Percentiles rank a stretch among this genome's conserved stretches.
phyloP scores from a whole-genome alignment of 2,329 filamentous ascomycete genomes.

The Paecilomyces sp. region DNA sequence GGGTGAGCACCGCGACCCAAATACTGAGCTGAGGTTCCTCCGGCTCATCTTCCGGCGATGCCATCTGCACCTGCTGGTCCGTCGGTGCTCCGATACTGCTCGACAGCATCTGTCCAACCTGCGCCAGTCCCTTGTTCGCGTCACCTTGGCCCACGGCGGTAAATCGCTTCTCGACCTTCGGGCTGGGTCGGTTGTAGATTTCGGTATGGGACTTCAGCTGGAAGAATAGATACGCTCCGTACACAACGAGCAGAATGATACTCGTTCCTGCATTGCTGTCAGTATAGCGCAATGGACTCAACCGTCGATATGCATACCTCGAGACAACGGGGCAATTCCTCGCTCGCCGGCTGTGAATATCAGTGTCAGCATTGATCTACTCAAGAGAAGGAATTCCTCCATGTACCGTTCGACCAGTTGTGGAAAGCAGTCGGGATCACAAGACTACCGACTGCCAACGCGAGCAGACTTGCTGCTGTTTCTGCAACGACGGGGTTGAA shows the following conservation, averaged over 20 bases:
- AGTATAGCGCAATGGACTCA: neutral
- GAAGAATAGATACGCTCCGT: conserved; percentile 78
- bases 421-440: conserved; percentile 89
- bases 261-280: conserved; percentile 40
- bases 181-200: conserved; percentile 72
- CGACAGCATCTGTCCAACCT: conserved; percentile 44
- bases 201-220: conserved; percentile 78
- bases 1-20: conserved; percentile 62
- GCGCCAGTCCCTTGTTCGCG: conserved; percentile 42
- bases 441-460: conserved; percentile 69
- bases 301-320: conserved; percentile 16
- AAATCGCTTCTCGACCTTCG: conserved; percentile 61
- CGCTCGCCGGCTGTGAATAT: conserved; percentile 14
- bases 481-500: conserved; percentile 93
- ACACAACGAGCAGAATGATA: conserved; percentile 77
- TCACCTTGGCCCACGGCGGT: conserved; percentile 45
- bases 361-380: neutral
- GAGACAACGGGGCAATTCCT: conserved; percentile 23
- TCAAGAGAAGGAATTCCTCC: neutral
- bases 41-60: conserved; percentile 60
- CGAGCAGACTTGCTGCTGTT: conserved; percentile 74
- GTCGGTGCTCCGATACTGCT: conserved; percentile 45
- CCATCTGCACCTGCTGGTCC: conserved; percentile 33
- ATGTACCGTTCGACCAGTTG: conserved; percentile 40
- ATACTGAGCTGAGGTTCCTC: conserved; percentile 71